phyloP scores from a whole-genome alignment of 805 yeast genomes.

The Candida awuae region DNA sequence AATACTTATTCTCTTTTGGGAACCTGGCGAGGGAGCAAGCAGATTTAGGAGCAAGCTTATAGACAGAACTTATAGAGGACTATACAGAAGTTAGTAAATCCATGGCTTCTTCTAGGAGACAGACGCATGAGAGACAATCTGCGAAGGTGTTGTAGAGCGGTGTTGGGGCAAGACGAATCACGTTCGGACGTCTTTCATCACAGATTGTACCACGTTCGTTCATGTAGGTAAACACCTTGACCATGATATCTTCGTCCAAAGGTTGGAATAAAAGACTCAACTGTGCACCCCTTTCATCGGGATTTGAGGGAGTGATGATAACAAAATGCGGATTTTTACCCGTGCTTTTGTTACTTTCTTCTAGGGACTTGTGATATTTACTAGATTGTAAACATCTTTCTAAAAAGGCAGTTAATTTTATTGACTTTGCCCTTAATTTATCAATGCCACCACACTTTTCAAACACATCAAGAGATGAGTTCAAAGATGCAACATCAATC shows the following conservation, averaged over 20 bases:
- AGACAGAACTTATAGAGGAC: too few relatives aligned
- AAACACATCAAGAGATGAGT: constrained; percentile 57
- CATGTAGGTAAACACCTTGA: constrained; percentile 42
- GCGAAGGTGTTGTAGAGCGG: constrained; percentile 74
- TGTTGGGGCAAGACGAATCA: constrained; percentile 81
- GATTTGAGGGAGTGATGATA: constrained; percentile 65
- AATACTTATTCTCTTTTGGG: too few relatives aligned
- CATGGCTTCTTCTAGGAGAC: constrained; percentile 37
- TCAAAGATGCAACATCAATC: constrained; percentile 68
- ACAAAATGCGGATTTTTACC: constrained; percentile 37
- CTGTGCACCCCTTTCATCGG: constrained; percentile 68
- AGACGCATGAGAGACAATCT: constrained; percentile 47
- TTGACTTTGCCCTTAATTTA: constrained; percentile 46
- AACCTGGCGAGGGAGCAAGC: too few relatives aligned
- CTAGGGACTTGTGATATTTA: constrained; percentile 34
- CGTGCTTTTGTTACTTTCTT: constrained; percentile 15
- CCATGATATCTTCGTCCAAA: constrained; percentile 48
- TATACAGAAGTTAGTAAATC: constrained; percentile 10
- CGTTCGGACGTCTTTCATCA: constrained; percentile 87
- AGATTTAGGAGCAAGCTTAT: too few relatives aligned
- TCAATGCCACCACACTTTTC: constrained; percentile 56
- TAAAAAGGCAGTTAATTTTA: constrained; percentile 50
- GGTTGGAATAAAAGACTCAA: constrained; percentile 65
- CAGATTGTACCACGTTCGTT: constrained; percentile 58
- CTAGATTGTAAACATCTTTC: constrained; percentile 40